Base-by-base conservation (phyloP, 352 stramenopile species). In the Pythium apleroticum region DNA sequence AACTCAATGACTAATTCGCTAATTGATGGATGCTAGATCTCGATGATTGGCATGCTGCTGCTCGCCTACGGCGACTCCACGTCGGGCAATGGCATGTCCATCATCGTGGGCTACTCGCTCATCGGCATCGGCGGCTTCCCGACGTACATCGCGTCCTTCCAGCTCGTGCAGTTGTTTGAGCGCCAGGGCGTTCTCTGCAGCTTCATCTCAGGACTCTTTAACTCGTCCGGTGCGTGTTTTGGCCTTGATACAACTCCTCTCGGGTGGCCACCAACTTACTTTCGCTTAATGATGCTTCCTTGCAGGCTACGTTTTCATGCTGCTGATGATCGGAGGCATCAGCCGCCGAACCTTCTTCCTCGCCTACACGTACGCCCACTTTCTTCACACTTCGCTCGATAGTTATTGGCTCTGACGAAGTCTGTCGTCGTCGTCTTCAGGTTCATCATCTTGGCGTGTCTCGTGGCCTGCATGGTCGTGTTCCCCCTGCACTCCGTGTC, bases 131-230 rank as follows among this genome's bases (percentile, higher is more conserved):
- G 82, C 1, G 85, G 81, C 59, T 90, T 80, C 59, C 79, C 76
- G 15, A 72, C 75, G 19, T 91, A 89, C 66, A 53, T 93, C 57
- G 77, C 79, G 9, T 76, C 82, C 1, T 90, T 93, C 57, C 84
- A 93, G 71, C 71, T 93, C n/a, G 68, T 91, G 15, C 81, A 91
- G 57, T 57, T 93, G 3, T 91, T 84, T 57, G 72, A 84, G 46
- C 71, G 74, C 5, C 81, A 91, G 69, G 84, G 81, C 0, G 63
- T 90, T 14, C 74, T 90, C 41, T 93, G 82, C 63, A 91, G 82
- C 43, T 80, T 74, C 24, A 70, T 91, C 17, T 91, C 82, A 4
- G 90, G 84, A 19, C 65, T 93, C 33, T 93, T 93, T 58, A 93
- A 93, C 53, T 84, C 76, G 12, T 93, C 82, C 2, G 82, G 57